Evolutionary conservation across 345 rosid species (phyloP), one percentile per base, ranked within the genome.

Genomic region (Viola odorata): DNA sequence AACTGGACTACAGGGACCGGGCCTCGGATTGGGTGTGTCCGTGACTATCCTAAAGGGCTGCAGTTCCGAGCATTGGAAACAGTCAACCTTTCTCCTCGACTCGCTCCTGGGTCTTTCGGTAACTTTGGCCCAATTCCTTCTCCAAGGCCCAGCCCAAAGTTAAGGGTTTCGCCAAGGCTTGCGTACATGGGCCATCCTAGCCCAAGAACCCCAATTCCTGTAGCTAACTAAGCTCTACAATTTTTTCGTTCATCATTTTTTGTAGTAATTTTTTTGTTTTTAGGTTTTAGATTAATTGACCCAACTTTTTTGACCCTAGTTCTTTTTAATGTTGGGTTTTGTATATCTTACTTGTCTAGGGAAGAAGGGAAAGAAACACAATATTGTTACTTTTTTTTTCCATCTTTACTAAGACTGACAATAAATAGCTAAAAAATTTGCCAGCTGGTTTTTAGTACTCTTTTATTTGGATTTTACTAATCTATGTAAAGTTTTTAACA

Each of bases 11-110:
- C 91, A 0, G 90, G 91, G 11, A 52, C 76, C 0, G 98, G 98
- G 6, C 90, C 98, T 0, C 85, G 98, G 5, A 92, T 92, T 42
- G 88, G 96, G 50, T 85, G 94, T 57, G 94, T 92, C 37, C 82
- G 90, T 17, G 90, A 92, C 81, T 92, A 92, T 72, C 98, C 98
- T 0, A 23, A 65, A 8, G 75, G 76, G 12, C 75, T 92, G 4
- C 96, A 82, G 55, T 78, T 82, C 12, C 81, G 76, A 23, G 98
- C 96, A 12, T 74, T 92, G 68, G 96, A 92, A 53, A 91, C 84
- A 50, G 96, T 89, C 61, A 84, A 83, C 67, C 75, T 92, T 7
- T 92, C 98, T 4, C 98, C 98, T 1, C 76, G 91, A 14, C 68
- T 83, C 16, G 64, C 63, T 9, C 76, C 69, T 32, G 81, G 82